Conservation (phyloP, 495 filamentous ascomycete genomes). For the Zalerion maritima region DNA sequence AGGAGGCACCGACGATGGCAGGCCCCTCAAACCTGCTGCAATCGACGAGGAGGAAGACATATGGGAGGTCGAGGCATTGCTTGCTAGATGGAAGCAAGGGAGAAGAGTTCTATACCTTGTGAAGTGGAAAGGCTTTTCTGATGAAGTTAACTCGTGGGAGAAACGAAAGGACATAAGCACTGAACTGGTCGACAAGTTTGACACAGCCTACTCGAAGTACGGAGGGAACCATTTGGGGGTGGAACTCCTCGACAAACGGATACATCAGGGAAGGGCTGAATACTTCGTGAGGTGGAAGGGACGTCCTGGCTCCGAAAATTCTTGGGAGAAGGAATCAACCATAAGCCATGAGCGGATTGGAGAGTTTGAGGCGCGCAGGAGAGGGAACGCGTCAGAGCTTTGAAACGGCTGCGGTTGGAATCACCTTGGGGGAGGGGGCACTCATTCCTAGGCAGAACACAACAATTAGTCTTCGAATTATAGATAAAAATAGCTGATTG, state of each 20-base stretch:
- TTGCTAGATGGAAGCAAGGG: constrained; percentile 12
- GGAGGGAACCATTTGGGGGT: constrained; percentile 8
- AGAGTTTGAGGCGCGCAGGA: constrained; percentile 9
- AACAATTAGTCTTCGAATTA: too few species aligned
- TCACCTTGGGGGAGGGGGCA: too few species aligned
- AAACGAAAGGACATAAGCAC: constrained; percentile 7
- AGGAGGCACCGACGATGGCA: too few species aligned
- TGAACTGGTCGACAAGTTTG: constrained; percentile 9
- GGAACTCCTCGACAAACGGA: constrained; percentile 1
- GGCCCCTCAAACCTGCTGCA: too few species aligned
- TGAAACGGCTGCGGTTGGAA: too few species aligned
- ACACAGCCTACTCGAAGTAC: constrained; percentile 7
- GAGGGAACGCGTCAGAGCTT: constrained; percentile 1
- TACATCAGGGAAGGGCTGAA: constrained; percentile 2
- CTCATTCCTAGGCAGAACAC: too few species aligned
- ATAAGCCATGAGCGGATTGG: constrained; percentile 10
- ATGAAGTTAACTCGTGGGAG: constrained; percentile 7
- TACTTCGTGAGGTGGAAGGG: constrained; percentile 9
- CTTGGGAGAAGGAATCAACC: constrained; percentile 10
- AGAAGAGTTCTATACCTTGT: constrained; percentile 8
- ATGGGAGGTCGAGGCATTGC: constrained; percentile 10
- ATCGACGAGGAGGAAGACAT: constrained; percentile 5
- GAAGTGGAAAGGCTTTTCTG: constrained; percentile 10
- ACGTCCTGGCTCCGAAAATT: constrained; percentile 8
- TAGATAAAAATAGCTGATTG: too few species aligned